These are phyloP conservation scores for Fonsecaea nubica DNA, from an alignment of 2,329 filamentous ascomycete species.

Conservation along the genomic window DNA sequence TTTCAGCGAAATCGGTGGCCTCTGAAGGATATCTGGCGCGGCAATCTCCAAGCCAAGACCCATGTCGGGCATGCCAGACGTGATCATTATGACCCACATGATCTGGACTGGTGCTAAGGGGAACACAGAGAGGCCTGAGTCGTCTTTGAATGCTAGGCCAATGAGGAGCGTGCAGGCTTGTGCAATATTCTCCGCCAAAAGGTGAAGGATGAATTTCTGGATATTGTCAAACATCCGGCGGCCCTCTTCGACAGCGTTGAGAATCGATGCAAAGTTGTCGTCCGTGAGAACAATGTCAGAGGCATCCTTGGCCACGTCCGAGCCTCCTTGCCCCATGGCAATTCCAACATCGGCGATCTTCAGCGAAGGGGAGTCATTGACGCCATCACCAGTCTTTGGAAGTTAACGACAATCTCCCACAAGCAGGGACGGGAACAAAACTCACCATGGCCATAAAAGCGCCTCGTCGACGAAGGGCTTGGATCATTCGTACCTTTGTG, in stretches of 20 bases:
- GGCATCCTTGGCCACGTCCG: slow-evolving; percentile 77
- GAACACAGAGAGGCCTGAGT: slow-evolving; percentile 75
- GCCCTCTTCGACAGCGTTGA: slow-evolving; percentile 82
- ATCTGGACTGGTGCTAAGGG: slow-evolving; percentile 85
- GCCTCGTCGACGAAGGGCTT: slow-evolving; percentile 62
- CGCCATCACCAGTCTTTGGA: slow-evolving; percentile 74
- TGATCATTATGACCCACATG: slow-evolving; percentile 94
- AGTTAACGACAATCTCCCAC: not conserved
- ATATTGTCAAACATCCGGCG: slow-evolving; percentile 89
- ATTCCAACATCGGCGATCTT: slow-evolving; percentile 85
- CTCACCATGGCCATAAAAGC: slow-evolving; percentile 75
- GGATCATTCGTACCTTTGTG: slow-evolving; percentile 86
- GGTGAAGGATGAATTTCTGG: slow-evolving; percentile 82
- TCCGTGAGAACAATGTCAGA: slow-evolving; percentile 74
- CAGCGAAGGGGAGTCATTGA: slow-evolving; percentile 84
- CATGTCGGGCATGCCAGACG: slow-evolving; percentile 85
- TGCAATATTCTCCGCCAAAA: slow-evolving; percentile 81
- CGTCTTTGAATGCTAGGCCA: slow-evolving; percentile 81
- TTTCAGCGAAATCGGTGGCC: slow-evolving; percentile 67
- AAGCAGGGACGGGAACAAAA: not conserved
- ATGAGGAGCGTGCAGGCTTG: slow-evolving; percentile 82
- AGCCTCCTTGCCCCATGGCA: slow-evolving; percentile 81
- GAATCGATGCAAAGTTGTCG: slow-evolving; percentile 87
- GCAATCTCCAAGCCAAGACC: slow-evolving; percentile 82
- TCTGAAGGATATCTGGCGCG: slow-evolving; percentile 76